phyloP scores from a whole-genome alignment of 495 filamentous ascomycete genomes.

The Trichoderma asperelloides region DNA sequence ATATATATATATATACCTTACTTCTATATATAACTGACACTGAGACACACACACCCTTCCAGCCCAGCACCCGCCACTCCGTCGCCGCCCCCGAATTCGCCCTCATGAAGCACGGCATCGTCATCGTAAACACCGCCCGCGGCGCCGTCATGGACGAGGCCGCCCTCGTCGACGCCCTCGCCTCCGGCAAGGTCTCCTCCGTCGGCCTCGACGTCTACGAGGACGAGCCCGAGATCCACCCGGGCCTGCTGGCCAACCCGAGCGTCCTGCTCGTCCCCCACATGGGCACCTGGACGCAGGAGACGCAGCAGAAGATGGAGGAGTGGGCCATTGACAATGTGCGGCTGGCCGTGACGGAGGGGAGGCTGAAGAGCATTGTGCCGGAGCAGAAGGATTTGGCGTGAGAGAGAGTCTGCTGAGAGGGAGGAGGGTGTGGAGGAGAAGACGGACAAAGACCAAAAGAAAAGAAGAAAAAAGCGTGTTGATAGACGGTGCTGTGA shows the following conservation, averaged over 20 bases:
- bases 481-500: too few relatives aligned
- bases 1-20: slow-evolving; percentile 9
- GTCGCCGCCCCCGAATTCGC: slow-evolving; percentile 54
- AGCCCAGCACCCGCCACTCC: slow-evolving; percentile 59
- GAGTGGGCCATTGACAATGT: slow-evolving; percentile 62
- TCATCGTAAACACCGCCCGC: slow-evolving; percentile 64
- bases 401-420: slow-evolving; percentile 10
- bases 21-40: slow-evolving; percentile 14
- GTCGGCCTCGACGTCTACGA: slow-evolving; percentile 78
- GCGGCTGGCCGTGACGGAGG: slow-evolving; percentile 51
- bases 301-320: slow-evolving; percentile 73
- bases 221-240: slow-evolving; percentile 64
- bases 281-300: slow-evolving; percentile 58
- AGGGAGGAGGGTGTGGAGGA: too few relatives aligned
- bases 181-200: slow-evolving; percentile 56
- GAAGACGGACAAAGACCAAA: not conserved
- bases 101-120: slow-evolving; percentile 61
- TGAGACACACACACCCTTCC: not conserved
- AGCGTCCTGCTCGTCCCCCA: slow-evolving; percentile 70
- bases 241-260: slow-evolving; percentile 59
- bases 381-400: slow-evolving; percentile 50
- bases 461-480: not conserved
- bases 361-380: slow-evolving; percentile 60
- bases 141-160: slow-evolving; percentile 64
- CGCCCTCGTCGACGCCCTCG: slow-evolving; percentile 60